Evolutionary conservation across 2,329 filamentous ascomycete genomes (phyloP), one percentile per base, ranked within the genome.

Genomic region (Colletotrichum chlorophyti): DNA sequence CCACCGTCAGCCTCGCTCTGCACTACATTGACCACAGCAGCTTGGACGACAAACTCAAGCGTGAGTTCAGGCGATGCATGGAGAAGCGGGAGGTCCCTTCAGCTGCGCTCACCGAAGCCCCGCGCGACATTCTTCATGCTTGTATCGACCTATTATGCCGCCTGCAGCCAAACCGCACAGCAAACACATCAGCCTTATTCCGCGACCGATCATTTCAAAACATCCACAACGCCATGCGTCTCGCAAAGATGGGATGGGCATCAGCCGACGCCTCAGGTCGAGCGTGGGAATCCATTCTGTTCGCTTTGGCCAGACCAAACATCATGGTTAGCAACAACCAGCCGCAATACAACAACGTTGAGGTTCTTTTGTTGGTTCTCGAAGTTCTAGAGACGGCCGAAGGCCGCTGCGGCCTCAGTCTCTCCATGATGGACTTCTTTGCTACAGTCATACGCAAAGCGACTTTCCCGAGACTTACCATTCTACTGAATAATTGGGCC

Each of bases 401-500:
- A 24, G 15, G n/a, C 2, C 49, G 26, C 8, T 37, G 31, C 6
- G 57, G 41, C 19, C 19, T 61, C 27, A 58, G 24, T 9, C 11
- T 54, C 2, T 7, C 38, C 9, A 66, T 71, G 53, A 68, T 73
- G 4, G 12, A 35, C 15, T 35, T 32, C 3, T 62, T 60, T 27
- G 32, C 32, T 27, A 48, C 24, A 15, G 45, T 49, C 11, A 29
- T 58, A 17, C 41, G 32, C 6, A 40, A 52, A 27, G 40, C 23
- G 48, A 55, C 15, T 32, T 48, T 12, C 58, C 73, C 3, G 59
- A 71, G 46, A 48, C 57, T 53, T 0, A 63, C 65, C 11, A 53
- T 57, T 6, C 29, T 61, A 7, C 69, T 82, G 2, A 71, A 79
- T 7, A 71, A 76, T 29, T 11, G n/a, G 3, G 24, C 31, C 3